Percentiles rank a stretch among this genome's conserved stretches.
phyloP scores from a whole-genome alignment of 352 stramenopile genomes.

The Phytophthora meadii region DNA sequence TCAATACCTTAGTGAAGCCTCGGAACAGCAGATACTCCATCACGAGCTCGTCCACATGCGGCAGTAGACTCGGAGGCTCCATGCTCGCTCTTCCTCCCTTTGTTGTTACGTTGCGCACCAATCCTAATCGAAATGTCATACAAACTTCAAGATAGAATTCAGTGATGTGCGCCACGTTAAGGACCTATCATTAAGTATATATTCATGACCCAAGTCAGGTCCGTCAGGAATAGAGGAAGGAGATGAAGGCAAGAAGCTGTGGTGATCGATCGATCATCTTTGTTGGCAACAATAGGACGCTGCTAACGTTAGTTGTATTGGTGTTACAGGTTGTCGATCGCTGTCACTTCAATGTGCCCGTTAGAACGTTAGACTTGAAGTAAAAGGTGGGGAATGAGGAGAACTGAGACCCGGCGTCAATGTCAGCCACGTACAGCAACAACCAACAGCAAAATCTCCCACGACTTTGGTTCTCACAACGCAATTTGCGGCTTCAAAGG shows the following conservation, averaged over 20 bases:
- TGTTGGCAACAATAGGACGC: too few species aligned
- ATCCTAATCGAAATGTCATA: constrained; percentile 28
- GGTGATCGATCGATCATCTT: too few species aligned
- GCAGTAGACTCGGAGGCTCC: constrained; percentile 56
- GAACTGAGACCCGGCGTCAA: constrained; percentile 30
- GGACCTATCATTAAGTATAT: not conserved
- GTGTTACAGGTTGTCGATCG: too few species aligned
- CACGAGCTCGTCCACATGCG: constrained; percentile 85
- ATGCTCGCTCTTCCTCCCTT: constrained; percentile 25
- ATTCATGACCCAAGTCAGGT: too few species aligned
- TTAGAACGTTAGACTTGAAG: constrained; percentile 29
- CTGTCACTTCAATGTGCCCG: constrained; percentile 24
- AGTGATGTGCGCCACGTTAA: not conserved
- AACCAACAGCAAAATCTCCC: not conserved
- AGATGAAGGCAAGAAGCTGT: too few species aligned
- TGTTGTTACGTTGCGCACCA: constrained; percentile 29
- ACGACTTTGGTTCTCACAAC: constrained; percentile 15
- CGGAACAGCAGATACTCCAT: constrained; percentile 90
- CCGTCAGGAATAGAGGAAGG: not conserved
- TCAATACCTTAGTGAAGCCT: constrained; percentile 75
- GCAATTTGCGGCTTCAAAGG: constrained; percentile 27
- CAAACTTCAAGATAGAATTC: constrained; percentile 26
- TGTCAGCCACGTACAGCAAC: constrained; percentile 2
- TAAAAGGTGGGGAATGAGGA: constrained; percentile 30
- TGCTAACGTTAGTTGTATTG: too few species aligned